Evolutionary conservation across 371 early-diverging fungal genomes (phyloP).

Genomic region (Mucor sp.): DNA sequence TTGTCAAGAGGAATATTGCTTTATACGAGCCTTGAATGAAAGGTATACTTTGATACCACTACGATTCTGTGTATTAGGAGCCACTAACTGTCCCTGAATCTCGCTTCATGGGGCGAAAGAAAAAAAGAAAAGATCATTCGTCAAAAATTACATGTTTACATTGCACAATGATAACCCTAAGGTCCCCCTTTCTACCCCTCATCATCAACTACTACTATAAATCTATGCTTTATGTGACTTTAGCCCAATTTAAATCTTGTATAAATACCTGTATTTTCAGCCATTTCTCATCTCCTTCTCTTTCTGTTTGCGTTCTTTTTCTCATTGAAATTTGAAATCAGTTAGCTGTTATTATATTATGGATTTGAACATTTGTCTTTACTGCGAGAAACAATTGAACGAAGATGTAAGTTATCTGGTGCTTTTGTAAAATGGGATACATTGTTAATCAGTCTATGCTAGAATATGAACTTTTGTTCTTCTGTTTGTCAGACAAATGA

Average conservation of each 20-base stretch:
- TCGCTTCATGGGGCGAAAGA: neutral
- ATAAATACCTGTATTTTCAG: neutral
- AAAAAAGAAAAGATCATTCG: neutral
- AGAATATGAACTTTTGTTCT: slow-evolving; percentile 29
- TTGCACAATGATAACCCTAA: neutral
- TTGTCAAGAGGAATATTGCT: neutral
- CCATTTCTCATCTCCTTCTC: slow-evolving; percentile 1
- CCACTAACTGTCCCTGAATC: neutral
- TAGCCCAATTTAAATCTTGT: neutral
- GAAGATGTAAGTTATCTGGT: slow-evolving; percentile 17
- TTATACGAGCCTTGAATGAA: neutral
- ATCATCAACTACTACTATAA: neutral
- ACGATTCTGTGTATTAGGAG: neutral
- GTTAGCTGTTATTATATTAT: slow-evolving; percentile 4
- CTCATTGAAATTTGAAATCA: neutral
- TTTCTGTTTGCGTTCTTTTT: slow-evolving; percentile 3
- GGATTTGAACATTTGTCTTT: slow-evolving; percentile 31
- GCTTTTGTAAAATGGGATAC: neutral
- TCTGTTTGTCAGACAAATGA: slow-evolving; percentile 24
- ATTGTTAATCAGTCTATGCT: neutral
- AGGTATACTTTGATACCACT: neutral
- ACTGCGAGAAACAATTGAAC: slow-evolving; percentile 27
- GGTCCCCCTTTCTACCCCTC: neutral
- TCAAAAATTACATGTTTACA: neutral
- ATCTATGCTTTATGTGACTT: neutral